A percentile compares a stretch with the other conserved stretches of the same genome.
These are phyloP conservation scores for Dothistroma pini DNA, from an alignment of 2,329 filamentous ascomycete genomes.

Conservation along the genomic window DNA sequence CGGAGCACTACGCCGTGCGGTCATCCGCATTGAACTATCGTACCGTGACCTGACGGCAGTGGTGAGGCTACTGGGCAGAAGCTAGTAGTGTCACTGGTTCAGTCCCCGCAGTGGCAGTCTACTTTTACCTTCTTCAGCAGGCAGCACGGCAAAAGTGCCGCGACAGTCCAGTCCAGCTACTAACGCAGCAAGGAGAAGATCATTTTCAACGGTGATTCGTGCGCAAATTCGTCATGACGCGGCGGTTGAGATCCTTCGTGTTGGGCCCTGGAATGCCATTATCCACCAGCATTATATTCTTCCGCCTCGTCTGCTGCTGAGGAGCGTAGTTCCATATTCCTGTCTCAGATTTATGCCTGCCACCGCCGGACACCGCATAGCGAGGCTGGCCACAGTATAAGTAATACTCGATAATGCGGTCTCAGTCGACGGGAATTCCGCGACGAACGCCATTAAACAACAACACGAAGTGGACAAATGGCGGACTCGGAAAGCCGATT, in stretches of 20 bases:
- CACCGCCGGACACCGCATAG: background rate
- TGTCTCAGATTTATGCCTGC: background rate
- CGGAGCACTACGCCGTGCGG: no score
- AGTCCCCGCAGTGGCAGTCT: no score
- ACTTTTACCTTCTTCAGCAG: background rate
- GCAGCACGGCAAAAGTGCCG: no score
- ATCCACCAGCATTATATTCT: background rate
- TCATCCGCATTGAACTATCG: no score
- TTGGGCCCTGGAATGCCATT: background rate
- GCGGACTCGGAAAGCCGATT: background rate
- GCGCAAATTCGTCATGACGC: background rate
- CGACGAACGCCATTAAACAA: background rate
- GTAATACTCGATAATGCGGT: background rate
- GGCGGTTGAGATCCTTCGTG: background rate
- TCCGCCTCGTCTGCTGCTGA: background rate
- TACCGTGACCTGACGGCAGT: background rate
- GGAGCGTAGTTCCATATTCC: no score
- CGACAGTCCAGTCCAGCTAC: no score
- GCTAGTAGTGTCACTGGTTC: background rate
- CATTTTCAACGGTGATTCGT: background rate
- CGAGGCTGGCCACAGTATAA: background rate
- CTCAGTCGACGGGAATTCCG: background rate
- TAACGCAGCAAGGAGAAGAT: background rate
- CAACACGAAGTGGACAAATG: background rate
- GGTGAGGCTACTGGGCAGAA: background rate